Evolutionary conservation across 208 protist genomes (phyloP).

Genomic region (Leishmania tarentolae): DNA sequence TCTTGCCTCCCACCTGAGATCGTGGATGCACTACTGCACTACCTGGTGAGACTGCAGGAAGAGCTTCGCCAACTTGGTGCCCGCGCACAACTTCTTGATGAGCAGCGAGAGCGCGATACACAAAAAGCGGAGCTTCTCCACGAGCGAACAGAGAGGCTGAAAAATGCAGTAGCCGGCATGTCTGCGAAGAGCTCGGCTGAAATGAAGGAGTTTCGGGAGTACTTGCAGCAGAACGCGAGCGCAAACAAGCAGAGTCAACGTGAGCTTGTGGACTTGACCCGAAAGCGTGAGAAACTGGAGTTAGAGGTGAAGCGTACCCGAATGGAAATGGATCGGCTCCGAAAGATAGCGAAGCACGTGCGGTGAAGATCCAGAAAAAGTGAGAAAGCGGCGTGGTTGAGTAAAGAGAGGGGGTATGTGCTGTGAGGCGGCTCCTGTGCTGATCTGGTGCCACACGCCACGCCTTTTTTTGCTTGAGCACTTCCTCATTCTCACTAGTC

Average conservation of each 20-base stretch:
- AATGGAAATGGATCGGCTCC: slow-evolving; percentile 70
- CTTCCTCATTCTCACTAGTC: background rate
- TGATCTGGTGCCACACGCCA: background rate
- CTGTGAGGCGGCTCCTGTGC: background rate
- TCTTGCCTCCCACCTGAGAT: slow-evolving; percentile 36
- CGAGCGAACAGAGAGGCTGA: slow-evolving; percentile 47
- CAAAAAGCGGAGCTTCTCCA: slow-evolving; percentile 32
- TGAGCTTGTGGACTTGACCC: slow-evolving; percentile 54
- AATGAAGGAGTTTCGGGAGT: slow-evolving; percentile 38
- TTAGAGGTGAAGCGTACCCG: slow-evolving; percentile 53
- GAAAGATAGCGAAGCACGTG: slow-evolving; percentile 71
- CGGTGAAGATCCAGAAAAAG: slow-evolving; percentile 17
- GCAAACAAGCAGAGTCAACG: slow-evolving; percentile 45
- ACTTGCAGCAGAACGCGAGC: slow-evolving; percentile 48
- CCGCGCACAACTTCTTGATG: slow-evolving; percentile 13
- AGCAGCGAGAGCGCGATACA: slow-evolving; percentile 20
- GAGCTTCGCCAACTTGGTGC: slow-evolving; percentile 19
- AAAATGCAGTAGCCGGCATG: slow-evolving; percentile 36
- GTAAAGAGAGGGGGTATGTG: background rate
- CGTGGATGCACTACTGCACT: slow-evolving; percentile 37
- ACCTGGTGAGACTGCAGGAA: slow-evolving; percentile 36
- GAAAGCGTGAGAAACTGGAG: slow-evolving; percentile 74
- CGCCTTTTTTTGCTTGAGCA: background rate
- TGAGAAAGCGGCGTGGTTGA: background rate
- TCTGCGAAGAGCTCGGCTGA: slow-evolving; percentile 66